Evolutionary conservation across 345 rosid genomes (phyloP).

Genomic region (Firmiana major): DNA sequence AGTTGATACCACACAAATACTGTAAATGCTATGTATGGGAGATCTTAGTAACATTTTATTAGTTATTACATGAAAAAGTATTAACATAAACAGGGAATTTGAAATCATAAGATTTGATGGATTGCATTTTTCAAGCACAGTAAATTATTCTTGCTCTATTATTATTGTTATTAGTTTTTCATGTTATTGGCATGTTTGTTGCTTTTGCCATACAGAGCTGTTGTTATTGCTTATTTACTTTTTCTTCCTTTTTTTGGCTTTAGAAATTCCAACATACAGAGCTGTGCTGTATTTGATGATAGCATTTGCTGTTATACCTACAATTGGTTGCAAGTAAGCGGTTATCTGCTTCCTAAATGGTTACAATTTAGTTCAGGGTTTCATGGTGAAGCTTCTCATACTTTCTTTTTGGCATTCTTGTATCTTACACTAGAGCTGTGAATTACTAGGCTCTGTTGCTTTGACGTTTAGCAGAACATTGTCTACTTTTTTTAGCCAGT

Average conservation of each 20-base stretch:
- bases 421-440: not conserved
- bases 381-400: not conserved
- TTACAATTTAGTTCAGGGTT: not conserved
- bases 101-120: not conserved
- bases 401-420: not conserved
- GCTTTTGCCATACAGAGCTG: not conserved
- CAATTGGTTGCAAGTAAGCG: slow-evolving; percentile 75
- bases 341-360: not conserved
- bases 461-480: not conserved
- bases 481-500: not conserved
- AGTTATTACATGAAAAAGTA: not conserved
- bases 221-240: not conserved
- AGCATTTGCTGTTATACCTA: slow-evolving; percentile 74
- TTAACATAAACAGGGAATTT: not conserved
- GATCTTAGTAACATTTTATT: not conserved
- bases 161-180: not conserved
- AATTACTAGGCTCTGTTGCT: not conserved
- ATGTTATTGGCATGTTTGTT: not conserved
- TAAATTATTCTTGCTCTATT: not conserved
- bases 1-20: not conserved
- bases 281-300: slow-evolving; percentile 59
- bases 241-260: not conserved
- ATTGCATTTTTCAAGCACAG: not conserved
- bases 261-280: slow-evolving; percentile 64
- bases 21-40: not conserved